phyloP scores from a whole-genome alignment of 176 grass and related monocot genomes.

The Cenchrus fungigraminus region DNA sequence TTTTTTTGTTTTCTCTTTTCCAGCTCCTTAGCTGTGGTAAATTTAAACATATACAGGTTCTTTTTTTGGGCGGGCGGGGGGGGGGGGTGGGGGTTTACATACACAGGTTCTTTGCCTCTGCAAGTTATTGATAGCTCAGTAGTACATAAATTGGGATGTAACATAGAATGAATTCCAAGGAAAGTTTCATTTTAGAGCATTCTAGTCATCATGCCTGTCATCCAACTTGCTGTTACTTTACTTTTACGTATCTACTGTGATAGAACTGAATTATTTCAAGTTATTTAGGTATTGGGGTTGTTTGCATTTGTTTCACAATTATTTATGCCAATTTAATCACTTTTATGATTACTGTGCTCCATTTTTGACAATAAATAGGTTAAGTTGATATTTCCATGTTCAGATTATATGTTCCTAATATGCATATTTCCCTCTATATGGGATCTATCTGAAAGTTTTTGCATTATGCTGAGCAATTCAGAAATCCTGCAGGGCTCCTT shows the following conservation, averaged over 20 bases:
- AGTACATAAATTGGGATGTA: conserved; percentile 7
- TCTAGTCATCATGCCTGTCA: neutral
- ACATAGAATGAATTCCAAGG: neutral
- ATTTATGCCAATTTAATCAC: neutral
- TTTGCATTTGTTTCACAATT: conserved; percentile 9
- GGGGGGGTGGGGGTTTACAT: too few relatives aligned
- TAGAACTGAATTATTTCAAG: neutral
- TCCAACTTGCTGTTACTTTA: neutral
- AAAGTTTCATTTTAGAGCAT: neutral
- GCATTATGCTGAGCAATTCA: conserved; percentile 27
- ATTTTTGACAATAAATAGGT: neutral
- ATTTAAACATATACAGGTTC: neutral
- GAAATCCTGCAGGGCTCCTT: conserved; percentile 70
- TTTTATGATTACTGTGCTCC: neutral
- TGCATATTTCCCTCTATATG: conserved; percentile 7
- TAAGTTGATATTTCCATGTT: neutral
- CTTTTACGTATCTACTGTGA: neutral
- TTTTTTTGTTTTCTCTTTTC: neutral
- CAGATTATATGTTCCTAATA: conserved; percentile 1
- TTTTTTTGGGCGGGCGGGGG: too few relatives aligned
- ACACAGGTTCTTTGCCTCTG: neutral
- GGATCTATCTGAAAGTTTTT: neutral
- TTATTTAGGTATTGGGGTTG: neutral
- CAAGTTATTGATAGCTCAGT: neutral
- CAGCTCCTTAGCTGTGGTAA: neutral